phyloP scores from a whole-genome alignment of 441 rosid species.

The Kokia cookei region DNA sequence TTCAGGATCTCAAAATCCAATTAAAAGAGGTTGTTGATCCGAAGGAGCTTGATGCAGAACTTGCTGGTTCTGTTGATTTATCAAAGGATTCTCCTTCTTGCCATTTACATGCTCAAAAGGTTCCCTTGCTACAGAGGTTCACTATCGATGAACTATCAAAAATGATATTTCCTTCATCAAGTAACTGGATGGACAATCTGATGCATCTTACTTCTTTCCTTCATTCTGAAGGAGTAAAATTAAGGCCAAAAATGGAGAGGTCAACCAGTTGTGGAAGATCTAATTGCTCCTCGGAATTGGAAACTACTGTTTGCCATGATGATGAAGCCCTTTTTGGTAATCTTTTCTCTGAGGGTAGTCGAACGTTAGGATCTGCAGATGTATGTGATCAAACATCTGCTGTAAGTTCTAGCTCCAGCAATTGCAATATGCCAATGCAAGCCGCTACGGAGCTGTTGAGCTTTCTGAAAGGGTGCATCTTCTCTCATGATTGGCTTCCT shows the following conservation, averaged over 20 bases:
- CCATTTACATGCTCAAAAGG: slow-evolving; percentile 47
- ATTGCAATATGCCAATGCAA: slow-evolving; percentile 78
- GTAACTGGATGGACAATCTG: slow-evolving; percentile 83
- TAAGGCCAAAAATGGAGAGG: slow-evolving; percentile 69
- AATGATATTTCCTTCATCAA: slow-evolving; percentile 73
- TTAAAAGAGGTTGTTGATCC: slow-evolving; percentile 45
- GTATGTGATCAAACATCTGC: slow-evolving; percentile 69
- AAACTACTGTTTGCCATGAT: slow-evolving; percentile 80
- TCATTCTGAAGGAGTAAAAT: slow-evolving; percentile 78
- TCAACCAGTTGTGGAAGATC: slow-evolving; percentile 57
- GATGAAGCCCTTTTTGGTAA: slow-evolving; percentile 95
- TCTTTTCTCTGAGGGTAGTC: slow-evolving; percentile 49
- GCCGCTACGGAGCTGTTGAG: slow-evolving; percentile 78
- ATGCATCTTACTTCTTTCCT: slow-evolving; percentile 74
- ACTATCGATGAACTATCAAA: slow-evolving; percentile 59
- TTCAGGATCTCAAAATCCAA: slow-evolving; percentile 73
- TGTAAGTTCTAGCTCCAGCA: slow-evolving; percentile 42
- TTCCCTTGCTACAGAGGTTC: slow-evolving; percentile 70
- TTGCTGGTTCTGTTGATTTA: slow-evolving; percentile 24
- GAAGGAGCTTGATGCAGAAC: slow-evolving; percentile 44
- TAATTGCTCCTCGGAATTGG: slow-evolving; percentile 67
- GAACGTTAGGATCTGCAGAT: slow-evolving; percentile 55
- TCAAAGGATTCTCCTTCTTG: slow-evolving; percentile 44
- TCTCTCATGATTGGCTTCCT: slow-evolving; percentile 72
- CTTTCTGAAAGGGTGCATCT: slow-evolving; percentile 70